phyloP scores from a whole-genome alignment of 169 alveolate genomes.

The Theileria annulata region DNA sequence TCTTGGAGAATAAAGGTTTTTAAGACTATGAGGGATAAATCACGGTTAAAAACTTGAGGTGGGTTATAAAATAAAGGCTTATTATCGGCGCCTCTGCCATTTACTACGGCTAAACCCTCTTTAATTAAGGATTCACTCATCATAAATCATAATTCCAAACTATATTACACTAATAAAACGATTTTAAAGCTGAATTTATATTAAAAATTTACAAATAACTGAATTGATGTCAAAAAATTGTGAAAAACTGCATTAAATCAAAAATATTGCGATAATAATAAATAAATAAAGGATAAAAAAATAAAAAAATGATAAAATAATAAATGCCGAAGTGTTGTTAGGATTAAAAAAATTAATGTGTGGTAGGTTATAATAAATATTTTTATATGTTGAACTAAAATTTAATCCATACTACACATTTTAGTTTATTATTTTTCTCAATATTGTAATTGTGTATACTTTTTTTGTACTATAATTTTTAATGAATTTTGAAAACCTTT shows the following conservation, averaged over 20 bases:
- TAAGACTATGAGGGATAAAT: conserved; percentile 84
- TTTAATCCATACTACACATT: background rate
- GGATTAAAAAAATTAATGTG: background rate
- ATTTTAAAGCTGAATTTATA: background rate
- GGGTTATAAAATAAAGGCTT: conserved; percentile 84
- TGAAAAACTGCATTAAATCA: background rate
- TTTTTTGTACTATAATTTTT: background rate
- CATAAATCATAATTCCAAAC: background rate
- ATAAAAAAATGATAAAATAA: too few relatives aligned
- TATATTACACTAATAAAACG: background rate
- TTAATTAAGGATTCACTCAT: conserved; percentile 15
- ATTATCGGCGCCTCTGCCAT: conserved; percentile 61
- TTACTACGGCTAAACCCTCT: conserved; percentile 79
- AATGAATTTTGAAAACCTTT: too few relatives aligned
- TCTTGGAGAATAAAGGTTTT: conserved; percentile 75
- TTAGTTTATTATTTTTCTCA: background rate
- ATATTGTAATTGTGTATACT: background rate
- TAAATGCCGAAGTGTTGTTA: too few relatives aligned
- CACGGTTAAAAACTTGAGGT: conserved; percentile 93
- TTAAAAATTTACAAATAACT: too few relatives aligned
- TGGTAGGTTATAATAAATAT: background rate
- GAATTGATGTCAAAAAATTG: too few relatives aligned
- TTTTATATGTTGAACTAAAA: background rate
- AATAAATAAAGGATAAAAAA: too few relatives aligned
- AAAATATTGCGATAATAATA: background rate